Conservation (phyloP, 305 asterid genomes). For the Fraxinus platypoda region DNA sequence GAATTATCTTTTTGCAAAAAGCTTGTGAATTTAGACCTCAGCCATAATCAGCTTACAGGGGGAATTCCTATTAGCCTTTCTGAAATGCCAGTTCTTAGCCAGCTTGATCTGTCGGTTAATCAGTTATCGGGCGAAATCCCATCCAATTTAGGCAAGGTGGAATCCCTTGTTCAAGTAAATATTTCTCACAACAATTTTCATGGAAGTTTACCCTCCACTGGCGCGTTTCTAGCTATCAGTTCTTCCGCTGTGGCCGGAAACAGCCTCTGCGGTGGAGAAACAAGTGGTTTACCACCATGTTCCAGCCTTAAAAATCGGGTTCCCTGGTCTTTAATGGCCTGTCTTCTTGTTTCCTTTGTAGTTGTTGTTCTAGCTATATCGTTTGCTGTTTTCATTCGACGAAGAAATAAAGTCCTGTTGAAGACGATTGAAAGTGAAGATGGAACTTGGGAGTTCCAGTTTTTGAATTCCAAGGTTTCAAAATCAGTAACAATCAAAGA, state of each 20-base stretch:
- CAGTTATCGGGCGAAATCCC: conserved; percentile 64
- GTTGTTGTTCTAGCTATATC: conserved; percentile 30
- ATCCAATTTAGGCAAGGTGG: conserved; percentile 47
- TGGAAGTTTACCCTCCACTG: conserved; percentile 66
- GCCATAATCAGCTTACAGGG: conserved; percentile 57
- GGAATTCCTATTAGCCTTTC: conserved; percentile 57
- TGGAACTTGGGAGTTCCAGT: conserved; percentile 59
- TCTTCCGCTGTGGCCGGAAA: conserved; percentile 58
- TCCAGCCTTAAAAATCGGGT: conserved; percentile 25
- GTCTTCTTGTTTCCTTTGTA: conserved; percentile 37
- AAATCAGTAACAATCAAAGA: conserved; percentile 45
- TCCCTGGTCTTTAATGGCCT: conserved; percentile 56
- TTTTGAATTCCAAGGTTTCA: conserved; percentile 38
- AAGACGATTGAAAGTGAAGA: conserved; percentile 51
- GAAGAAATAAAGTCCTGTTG: conserved; percentile 23
- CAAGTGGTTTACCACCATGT: conserved; percentile 62
- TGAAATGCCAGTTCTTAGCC: conserved; percentile 71
- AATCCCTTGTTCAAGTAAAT: conserved; percentile 70
- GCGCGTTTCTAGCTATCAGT: conserved; percentile 68
- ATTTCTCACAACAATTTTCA: conserved; percentile 65
- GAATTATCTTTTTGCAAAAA: conserved; percentile 55
- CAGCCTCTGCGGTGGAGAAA: conserved; percentile 57
- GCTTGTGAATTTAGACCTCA: conserved; percentile 69
- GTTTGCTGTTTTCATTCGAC: conserved; percentile 18
- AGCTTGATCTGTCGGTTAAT: conserved; percentile 69